Evolutionary conservation across 2,329 filamentous ascomycete genomes (phyloP).

Genomic region (Grosmannia huntii): DNA sequence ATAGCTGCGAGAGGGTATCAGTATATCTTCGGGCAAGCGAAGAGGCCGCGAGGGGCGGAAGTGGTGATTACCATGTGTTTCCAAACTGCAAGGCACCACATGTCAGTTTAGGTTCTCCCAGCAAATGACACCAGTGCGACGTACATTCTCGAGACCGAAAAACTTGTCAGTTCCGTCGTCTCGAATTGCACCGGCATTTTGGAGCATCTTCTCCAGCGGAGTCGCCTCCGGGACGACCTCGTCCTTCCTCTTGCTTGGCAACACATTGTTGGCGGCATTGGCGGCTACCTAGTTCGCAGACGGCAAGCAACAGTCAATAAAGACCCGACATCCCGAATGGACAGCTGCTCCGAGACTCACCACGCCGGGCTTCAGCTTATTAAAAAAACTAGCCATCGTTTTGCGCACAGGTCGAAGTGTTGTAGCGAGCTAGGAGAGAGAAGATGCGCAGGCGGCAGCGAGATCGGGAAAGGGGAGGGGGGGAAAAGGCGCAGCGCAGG

Average conservation of each 20-base stretch:
- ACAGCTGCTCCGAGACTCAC: constrained; percentile 27
- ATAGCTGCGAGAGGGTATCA: constrained; percentile 46
- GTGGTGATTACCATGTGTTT: constrained; percentile 74
- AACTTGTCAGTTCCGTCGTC: constrained; percentile 93
- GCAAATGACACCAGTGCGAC: constrained; percentile 20
- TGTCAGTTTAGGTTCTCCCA: constrained; percentile 20
- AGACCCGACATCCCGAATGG: neutral
- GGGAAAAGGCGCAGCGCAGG: neutral
- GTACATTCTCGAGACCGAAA: constrained; percentile 94
- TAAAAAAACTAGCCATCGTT: constrained; percentile 44
- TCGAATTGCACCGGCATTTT: constrained; percentile 67
- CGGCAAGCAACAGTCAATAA: neutral
- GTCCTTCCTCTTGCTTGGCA: constrained; percentile 38
- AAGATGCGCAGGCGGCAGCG: neutral
- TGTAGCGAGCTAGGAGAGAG: neutral
- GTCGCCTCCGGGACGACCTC: constrained; percentile 46
- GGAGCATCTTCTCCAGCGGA: constrained; percentile 61
- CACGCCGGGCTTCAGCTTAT: constrained; percentile 43
- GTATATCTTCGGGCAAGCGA: constrained; percentile 5
- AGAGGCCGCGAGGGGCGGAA: neutral
- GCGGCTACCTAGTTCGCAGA: constrained; percentile 26
- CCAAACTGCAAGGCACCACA: constrained; percentile 53
- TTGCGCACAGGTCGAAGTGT: neutral
- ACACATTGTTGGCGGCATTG: constrained; percentile 27
- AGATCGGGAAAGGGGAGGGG: neutral